Base-by-base conservation (phyloP, 495 filamentous ascomycete species). In the Aspergillus cavernicola region DNA sequence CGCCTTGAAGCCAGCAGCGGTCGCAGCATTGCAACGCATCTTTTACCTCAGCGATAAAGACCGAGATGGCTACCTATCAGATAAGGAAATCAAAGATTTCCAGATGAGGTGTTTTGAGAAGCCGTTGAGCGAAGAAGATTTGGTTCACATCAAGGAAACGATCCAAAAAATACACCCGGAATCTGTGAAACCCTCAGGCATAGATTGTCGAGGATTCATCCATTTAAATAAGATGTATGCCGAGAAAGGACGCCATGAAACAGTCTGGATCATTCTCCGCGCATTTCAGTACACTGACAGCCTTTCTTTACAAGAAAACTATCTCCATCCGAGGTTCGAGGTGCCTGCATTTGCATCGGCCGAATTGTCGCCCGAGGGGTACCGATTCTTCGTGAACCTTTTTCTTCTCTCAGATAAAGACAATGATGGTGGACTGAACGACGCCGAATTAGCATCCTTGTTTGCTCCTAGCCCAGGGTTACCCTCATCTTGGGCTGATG, bases 31-130 rank as follows among this genome's bases (percentile, higher is more conserved):
- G 40, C 86, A 86, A 65, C 79, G 93, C 33, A 85, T 97, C 26
- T 98, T 98, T 68, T 97, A 95, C 68, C 80, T 98, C 12, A 95
- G 87, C 59, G 93, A 98, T 67, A 91, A 89, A 66, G 95, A 97
- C 62, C 90, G 95, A 53, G 95, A 98, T 73, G 91, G 92, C n/a
- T 89, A 85, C 60, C 73, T 96, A 48, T 96, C 85, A 56, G 93
- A 98, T 61, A 78, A 84, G 57, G 93, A 98, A 70, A 86, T 98
- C 52, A 76, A 87, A 52, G 87, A 89, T 43, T 97, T 98, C 52
- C 93, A 98, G 66, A 75, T 80, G 52, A 89, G 90, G 55, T 95
- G 89, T 59, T 98, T 98, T 62, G 86, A 89, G 23, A 95, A 95
- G 70, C 79, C 87, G 2, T 60, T 98, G 31, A 80, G 83, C 16